Conservation (phyloP, 2,329 filamentous ascomycete genomes). For the Venturia asperata region DNA sequence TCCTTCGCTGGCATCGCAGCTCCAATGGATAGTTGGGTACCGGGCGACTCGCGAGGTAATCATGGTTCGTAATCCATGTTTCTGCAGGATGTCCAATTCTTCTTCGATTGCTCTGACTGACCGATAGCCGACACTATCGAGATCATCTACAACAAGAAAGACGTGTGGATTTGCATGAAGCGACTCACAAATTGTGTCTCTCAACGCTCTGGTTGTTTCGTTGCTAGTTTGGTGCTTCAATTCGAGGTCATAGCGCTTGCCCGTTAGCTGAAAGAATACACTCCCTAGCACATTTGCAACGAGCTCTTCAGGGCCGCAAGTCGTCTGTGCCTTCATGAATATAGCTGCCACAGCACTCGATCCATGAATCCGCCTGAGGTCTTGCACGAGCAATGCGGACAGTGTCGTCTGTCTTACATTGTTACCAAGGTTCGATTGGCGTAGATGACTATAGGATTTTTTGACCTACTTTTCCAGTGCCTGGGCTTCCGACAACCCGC, state of each 20-base stretch:
- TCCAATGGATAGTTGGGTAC: background rate
- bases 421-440: background rate
- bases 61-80: background rate
- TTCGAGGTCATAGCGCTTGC: background rate
- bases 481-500: background rate
- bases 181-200: background rate
- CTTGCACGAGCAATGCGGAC: background rate
- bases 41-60: background rate
- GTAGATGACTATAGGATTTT: background rate
- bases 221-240: background rate
- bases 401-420: background rate
- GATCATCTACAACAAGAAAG: background rate
- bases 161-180: background rate
- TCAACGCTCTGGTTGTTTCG: background rate
- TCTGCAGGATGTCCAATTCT: background rate
- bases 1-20: background rate
- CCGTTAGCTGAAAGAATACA: background rate
- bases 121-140: background rate
- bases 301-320: background rate
- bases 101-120: background rate
- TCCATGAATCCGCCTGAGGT: background rate
- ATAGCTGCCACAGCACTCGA: background rate
- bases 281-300: background rate
- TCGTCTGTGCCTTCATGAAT: background rate
- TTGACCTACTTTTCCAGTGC: background rate